These are phyloP conservation scores for Stylosanthes scabra DNA, from an alignment of 331 rosid genomes.

Conservation along the genomic window DNA sequence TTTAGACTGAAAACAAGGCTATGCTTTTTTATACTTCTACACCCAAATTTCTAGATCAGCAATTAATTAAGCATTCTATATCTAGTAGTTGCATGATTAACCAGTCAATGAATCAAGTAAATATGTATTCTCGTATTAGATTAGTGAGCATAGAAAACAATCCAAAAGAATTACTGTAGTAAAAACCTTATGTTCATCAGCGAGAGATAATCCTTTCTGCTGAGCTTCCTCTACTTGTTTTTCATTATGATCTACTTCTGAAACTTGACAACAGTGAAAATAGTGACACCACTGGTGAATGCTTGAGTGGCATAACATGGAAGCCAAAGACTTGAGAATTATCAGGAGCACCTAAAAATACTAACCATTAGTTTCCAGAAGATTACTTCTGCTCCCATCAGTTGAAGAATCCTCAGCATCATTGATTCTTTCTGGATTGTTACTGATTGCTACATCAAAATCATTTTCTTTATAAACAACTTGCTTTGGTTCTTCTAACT, in stretches of 20 bases:
- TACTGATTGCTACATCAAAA: constrained; percentile 38
- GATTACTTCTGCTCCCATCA: constrained; percentile 42
- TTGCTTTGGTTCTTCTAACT: constrained; percentile 77
- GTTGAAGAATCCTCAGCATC: constrained; percentile 48
- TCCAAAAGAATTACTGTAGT: constrained; percentile 20
- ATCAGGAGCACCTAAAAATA: constrained; percentile 28
- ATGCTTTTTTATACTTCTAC: constrained; percentile 14
- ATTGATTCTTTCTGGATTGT: constrained; percentile 30
- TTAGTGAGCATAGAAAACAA: constrained; percentile 14
- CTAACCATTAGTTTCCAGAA: constrained; percentile 58
- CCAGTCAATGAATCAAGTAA: background rate
- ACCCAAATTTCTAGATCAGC: constrained; percentile 11
- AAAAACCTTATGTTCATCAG: constrained; percentile 62
- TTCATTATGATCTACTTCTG: constrained; percentile 55
- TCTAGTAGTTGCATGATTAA: background rate
- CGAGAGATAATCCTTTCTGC: constrained; percentile 41
- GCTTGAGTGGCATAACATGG: constrained; percentile 33
- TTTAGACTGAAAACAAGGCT: constrained; percentile 27
- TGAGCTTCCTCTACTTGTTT: constrained; percentile 47
- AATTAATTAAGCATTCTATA: constrained; percentile 2
- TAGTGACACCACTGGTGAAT: constrained; percentile 19
- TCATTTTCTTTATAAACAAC: constrained; percentile 74
- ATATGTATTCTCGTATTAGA: background rate
- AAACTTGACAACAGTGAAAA: constrained; percentile 36
- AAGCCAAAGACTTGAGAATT: constrained; percentile 13